Conservation (phyloP, 2,329 filamentous ascomycete species). For the Calcarisporium arbuscula region DNA sequence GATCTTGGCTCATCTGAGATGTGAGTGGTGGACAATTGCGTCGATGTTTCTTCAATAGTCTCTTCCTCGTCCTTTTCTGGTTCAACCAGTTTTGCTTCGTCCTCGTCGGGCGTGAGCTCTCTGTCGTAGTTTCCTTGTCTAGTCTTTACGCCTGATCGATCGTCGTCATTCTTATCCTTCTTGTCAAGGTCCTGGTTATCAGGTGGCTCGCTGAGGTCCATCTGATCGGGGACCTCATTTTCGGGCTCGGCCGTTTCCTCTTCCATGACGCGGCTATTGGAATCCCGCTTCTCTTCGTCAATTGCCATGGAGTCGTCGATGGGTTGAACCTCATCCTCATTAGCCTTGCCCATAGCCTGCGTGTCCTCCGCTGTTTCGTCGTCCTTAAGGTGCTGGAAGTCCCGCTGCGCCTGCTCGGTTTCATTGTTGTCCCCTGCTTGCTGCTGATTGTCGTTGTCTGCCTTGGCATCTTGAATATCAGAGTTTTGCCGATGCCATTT, state of each 20-base stretch:
- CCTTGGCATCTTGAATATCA: constrained; percentile 62
- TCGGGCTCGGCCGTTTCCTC: constrained; percentile 45
- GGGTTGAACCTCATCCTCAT: constrained; percentile 77
- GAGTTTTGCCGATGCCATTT: constrained; percentile 85
- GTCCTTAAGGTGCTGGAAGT: constrained; percentile 89
- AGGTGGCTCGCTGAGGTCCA: constrained; percentile 30
- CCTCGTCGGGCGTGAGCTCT: constrained; percentile 37
- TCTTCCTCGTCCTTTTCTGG: constrained; percentile 44
- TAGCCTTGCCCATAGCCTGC: constrained; percentile 84
- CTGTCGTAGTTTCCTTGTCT: constrained; percentile 52
- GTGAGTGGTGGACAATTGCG: constrained; percentile 68
- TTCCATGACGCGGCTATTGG: constrained; percentile 42
- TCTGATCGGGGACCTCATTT: constrained; percentile 38
- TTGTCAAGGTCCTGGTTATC: constrained; percentile 33
- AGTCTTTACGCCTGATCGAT: constrained; percentile 54
- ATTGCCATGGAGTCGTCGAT: constrained; percentile 87
- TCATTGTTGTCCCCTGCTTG: constrained; percentile 40
- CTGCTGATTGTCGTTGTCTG: constrained; percentile 46
- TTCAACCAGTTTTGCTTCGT: constrained; percentile 31
- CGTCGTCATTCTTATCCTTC: constrained; percentile 41
- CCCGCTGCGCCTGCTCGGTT: constrained; percentile 68
- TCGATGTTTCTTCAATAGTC: constrained; percentile 45
- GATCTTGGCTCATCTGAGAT: constrained; percentile 42
- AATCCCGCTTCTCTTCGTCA: constrained; percentile 58
- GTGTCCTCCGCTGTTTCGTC: constrained; percentile 77